Base-by-base conservation (phyloP, 2,329 filamentous ascomycete species). In the Pseudogymnoascus sp. region DNA sequence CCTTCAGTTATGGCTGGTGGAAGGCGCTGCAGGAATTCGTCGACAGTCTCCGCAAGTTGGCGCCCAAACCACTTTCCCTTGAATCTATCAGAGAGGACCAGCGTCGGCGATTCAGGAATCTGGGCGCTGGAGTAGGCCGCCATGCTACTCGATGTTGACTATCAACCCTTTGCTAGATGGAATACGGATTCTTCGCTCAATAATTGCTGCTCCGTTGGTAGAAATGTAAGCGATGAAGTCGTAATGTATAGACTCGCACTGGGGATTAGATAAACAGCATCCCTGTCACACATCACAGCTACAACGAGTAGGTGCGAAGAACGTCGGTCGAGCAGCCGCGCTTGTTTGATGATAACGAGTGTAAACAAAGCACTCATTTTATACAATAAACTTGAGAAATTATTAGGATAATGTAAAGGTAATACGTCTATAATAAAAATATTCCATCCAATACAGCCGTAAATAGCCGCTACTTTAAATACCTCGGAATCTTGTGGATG, bases 1-100 rank as follows among this genome's bases (percentile, higher is more conserved):
- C 75, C 72, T 2, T 78, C 74, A 1, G 86, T 89, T 1, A 82
- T 87, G 3, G 82, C 81, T 0, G 91, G 89, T 0, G 88, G 88
- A 0, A 93, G 78, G 7, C 90, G 85, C 7, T 76, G 65, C 2
- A 95, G 75, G 68, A 96, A 96, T 0, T 82, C 80, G 6, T 83
- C 74, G 1, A 89, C 75, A 0, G 82, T 82, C 71, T 93, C 89
- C 1, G 77, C 77, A 28, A 87, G 78, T 72, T 89, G 88, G 78
- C 87, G 86, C 26, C 83, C 86, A 65, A 70, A 73, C 0, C 73
- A 61, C 1, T 79, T 64, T 35, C 82, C 84, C 63, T 84, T 79
- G 67, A 85, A 86, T 1, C 81, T 80, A 70, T 90, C 89, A 74
- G 84, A 80, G 2, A 83, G 63, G 28, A 61, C 66, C 6, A 66